These are phyloP conservation scores for Sarocladiaceae sp. DNA, from an alignment of 2,329 filamentous ascomycete species.

Conservation along the genomic window DNA sequence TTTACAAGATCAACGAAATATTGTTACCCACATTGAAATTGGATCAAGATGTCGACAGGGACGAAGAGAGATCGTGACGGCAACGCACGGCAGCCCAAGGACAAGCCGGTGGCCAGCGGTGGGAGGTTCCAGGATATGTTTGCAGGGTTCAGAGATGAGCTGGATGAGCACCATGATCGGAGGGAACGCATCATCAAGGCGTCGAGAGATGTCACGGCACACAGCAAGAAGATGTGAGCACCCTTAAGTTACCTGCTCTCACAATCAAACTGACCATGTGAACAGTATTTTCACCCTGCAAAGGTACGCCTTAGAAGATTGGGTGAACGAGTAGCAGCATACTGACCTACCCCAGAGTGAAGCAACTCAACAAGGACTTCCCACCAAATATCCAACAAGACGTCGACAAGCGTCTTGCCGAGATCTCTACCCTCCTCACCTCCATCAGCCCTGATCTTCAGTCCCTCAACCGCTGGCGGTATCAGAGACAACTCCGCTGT, in stretches of 20 bases:
- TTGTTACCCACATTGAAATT: not conserved
- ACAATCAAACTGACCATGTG: conserved; percentile 5
- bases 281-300: conserved; percentile 17
- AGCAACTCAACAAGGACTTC: conserved; percentile 54
- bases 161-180: conserved; percentile 92
- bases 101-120: conserved; percentile 26
- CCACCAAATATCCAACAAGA: conserved; percentile 65
- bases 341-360: conserved; percentile 44
- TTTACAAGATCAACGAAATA: not conserved
- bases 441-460: conserved; percentile 66
- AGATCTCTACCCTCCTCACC: conserved; percentile 64
- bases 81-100: conserved; percentile 25
- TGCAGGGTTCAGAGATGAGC: conserved; percentile 73
- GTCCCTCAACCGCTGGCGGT: conserved; percentile 75
- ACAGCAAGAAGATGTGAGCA: conserved; percentile 91
- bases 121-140: conserved; percentile 67
- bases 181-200: conserved; percentile 85
- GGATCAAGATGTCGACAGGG: conserved; percentile 29
- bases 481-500: conserved; percentile 71
- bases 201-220: conserved; percentile 83
- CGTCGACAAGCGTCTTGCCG: conserved; percentile 59
- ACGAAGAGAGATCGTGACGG: conserved; percentile 50
- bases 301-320: conserved; percentile 10
- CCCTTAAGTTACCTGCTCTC: not conserved
- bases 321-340: no score